Percentiles rank a stretch among this genome's conserved stretches.
These are phyloP conservation scores for Lentinula guzmanii DNA, from an alignment of 768 basidiomycete species.

Conservation along the genomic window DNA sequence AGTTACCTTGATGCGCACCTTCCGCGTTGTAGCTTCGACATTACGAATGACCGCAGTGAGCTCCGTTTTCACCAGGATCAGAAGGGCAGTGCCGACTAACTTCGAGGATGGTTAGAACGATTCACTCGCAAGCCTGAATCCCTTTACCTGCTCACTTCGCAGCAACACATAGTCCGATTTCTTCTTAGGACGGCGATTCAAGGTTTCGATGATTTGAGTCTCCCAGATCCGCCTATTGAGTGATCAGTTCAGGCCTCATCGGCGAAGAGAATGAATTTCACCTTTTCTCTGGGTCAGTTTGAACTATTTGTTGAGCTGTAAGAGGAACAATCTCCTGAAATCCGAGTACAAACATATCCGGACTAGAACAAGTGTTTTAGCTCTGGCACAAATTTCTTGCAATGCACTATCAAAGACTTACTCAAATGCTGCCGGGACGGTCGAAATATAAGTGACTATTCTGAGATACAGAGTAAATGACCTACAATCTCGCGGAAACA, in stretches of 20 bases:
- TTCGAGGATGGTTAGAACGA: slow-evolving; percentile 23
- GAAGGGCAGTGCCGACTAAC: slow-evolving; percentile 92
- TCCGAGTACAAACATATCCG: slow-evolving; percentile 85
- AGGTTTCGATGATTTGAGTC: slow-evolving; percentile 67
- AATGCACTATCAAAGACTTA: slow-evolving; percentile 36
- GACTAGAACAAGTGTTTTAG: slow-evolving; percentile 34
- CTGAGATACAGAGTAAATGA: slow-evolving; percentile 8
- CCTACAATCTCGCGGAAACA: slow-evolving; percentile 80
- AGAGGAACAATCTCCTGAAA: slow-evolving; percentile 98
- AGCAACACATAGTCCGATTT: slow-evolving; percentile 76
- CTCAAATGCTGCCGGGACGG: slow-evolving; percentile 20
- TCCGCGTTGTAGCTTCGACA: slow-evolving; percentile 88
- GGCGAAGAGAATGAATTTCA: slow-evolving; percentile 19
- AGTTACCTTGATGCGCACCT: slow-evolving; percentile 40
- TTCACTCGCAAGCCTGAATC: neutral
- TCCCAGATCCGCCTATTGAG: slow-evolving; percentile 81
- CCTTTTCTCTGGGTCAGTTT: slow-evolving; percentile 93
- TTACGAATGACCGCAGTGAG: slow-evolving; percentile 78
- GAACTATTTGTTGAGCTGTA: slow-evolving; percentile 95
- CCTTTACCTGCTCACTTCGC: slow-evolving; percentile 81
- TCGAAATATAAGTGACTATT: neutral
- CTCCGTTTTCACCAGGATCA: slow-evolving; percentile 77
- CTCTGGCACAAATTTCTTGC: slow-evolving; percentile 7
- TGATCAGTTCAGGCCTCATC: neutral
- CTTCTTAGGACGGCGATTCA: slow-evolving; percentile 65